Evolutionary conservation across 495 filamentous ascomycete species (phyloP), one percentile per base, ranked within the genome.

Genomic region (Lichenothelia convexa): DNA sequence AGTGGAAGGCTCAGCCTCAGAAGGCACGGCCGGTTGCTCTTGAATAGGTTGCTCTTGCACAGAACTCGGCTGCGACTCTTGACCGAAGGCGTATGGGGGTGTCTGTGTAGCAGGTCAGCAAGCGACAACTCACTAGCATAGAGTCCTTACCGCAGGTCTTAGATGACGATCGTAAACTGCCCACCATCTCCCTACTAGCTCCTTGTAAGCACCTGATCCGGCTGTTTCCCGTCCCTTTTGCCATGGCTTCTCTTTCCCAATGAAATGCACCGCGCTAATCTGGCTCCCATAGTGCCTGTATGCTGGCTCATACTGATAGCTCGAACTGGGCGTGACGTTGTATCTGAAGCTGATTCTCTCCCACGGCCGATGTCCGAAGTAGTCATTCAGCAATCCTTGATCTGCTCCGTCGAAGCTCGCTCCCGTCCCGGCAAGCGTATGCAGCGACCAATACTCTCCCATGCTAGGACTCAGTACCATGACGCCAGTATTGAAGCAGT

Each of bases 381-480:
- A 77, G 65, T 87, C 81, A 54, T 99, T 99, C 49, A 99, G 59
- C 30, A 99, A 65, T 13, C 89, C 89, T 56, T 99, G 89, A 48
- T 99, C 89, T 22, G 91, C 89, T 18, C 89, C 91, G 58, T 99
- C 89, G 47, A 99, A 99, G 46, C 84, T 93, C 52, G 82, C 79
- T 34, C 84, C 85, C 22, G 75, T 61, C 42, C 83, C 68, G 19
- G 91, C 86, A 55, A 94, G 68, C 34, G 79, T 78, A 41, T 71
- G 64, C 47, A 99, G 64, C 18, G 83, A 78, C 50, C 78, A 76
- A 55, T 89, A 93, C 40, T 91, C 85, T 36, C 76, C 76, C 66
- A 82, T 59, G 54, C 92, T 81, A 13, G 89, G 89, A 18, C 70
- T 77, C 30, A 95, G 56, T 30, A 79, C 81, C 80, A 99, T 89